phyloP scores from a whole-genome alignment of 768 basidiomycete species.

The Suillus fuscotomentosus region DNA sequence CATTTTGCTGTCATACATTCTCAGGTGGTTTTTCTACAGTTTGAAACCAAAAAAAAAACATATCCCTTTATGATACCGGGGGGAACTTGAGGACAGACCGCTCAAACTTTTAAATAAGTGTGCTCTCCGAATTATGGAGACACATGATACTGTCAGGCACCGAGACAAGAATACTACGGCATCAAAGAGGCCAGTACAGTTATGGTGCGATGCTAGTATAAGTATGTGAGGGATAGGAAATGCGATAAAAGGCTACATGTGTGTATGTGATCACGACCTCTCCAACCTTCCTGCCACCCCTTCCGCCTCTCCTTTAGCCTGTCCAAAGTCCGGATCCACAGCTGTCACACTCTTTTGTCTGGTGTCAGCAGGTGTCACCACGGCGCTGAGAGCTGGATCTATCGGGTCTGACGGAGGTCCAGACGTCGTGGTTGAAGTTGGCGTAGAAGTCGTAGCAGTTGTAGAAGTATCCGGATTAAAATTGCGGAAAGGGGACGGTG shows the following conservation, averaged over 20 bases:
- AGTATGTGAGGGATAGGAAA: not conserved
- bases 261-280: slow-evolving; percentile 7
- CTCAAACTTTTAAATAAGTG: not conserved
- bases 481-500: slow-evolving; percentile 57
- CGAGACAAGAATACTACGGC: not conserved
- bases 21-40: not conserved
- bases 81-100: not conserved
- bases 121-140: not conserved
- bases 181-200: not conserved
- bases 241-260: not conserved
- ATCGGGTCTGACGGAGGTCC: slow-evolving; percentile 32
- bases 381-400: slow-evolving; percentile 30
- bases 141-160: not conserved
- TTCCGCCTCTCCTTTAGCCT: slow-evolving; percentile 22
- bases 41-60: not conserved
- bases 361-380: slow-evolving; percentile 24
- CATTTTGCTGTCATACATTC: not conserved
- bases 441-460: slow-evolving; percentile 31
- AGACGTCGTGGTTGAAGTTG: slow-evolving; percentile 33
- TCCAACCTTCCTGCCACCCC: slow-evolving; percentile 20
- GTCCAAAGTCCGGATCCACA: slow-evolving; percentile 24
- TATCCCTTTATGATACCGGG: not conserved
- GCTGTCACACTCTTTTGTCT: slow-evolving; percentile 20
- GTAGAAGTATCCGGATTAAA: slow-evolving; percentile 28
- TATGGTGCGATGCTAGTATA: slow-evolving; percentile 2